phyloP scores from a whole-genome alignment of 257 asterid genomes.

The Solanum habrochaites region DNA sequence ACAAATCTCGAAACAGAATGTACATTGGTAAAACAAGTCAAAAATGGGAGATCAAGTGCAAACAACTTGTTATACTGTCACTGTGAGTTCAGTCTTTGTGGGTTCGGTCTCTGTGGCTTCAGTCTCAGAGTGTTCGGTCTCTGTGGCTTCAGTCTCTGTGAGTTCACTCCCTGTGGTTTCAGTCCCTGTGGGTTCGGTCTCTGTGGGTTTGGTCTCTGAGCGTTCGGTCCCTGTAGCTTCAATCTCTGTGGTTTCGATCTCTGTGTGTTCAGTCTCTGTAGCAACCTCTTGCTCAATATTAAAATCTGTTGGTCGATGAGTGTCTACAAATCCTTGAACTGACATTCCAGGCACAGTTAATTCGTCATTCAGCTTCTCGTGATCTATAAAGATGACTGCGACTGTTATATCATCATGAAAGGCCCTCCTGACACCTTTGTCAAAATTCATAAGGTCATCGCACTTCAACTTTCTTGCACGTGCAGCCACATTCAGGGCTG shows the following conservation, averaged over 20 bases:
- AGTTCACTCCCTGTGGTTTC: too few species aligned
- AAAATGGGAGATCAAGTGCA: not conserved
- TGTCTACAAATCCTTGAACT: constrained; percentile 42
- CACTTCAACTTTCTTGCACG: constrained; percentile 26
- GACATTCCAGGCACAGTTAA: constrained; percentile 27
- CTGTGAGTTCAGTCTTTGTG: not conserved
- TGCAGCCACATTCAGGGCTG: constrained; percentile 43
- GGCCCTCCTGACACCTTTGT: constrained; percentile 38
- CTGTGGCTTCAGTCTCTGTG: too few species aligned
- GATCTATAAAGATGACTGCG: constrained; percentile 55
- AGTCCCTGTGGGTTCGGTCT: too few species aligned
- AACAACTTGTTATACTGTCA: not conserved
- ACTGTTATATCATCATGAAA: constrained; percentile 70
- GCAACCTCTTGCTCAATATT: constrained; percentile 13
- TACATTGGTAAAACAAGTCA: not conserved
- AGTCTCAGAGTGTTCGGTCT: too few species aligned
- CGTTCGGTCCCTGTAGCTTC: too few species aligned
- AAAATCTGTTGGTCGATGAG: constrained; percentile 41
- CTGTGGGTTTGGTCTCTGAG: too few species aligned
- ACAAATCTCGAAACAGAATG: not conserved
- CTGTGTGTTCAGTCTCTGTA: not conserved
- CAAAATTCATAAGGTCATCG: constrained; percentile 30
- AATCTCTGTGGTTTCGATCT: not conserved
- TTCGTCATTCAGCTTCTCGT: constrained; percentile 17
- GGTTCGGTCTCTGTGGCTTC: too few species aligned